Conservation (phyloP, 75 land plant species). For the Chamaecyparis obtusa region DNA sequence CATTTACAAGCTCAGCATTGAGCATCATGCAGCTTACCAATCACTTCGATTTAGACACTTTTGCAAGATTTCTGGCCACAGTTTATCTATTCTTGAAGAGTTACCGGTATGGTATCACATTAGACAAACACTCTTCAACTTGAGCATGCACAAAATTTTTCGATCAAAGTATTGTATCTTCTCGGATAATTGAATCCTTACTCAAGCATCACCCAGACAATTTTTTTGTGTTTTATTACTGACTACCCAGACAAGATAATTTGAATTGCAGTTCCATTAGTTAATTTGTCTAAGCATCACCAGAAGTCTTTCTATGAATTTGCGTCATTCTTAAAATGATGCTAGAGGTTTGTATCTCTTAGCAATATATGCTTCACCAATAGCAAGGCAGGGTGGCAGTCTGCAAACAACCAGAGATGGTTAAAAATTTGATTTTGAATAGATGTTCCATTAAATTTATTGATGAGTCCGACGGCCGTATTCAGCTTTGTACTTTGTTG, state of each 20-base stretch:
- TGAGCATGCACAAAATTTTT: background rate
- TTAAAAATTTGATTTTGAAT: no score
- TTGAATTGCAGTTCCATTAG: background rate
- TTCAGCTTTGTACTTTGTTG: no score
- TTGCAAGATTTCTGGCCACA: no score
- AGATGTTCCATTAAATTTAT: no score
- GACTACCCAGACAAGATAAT: background rate
- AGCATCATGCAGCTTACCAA: no score
- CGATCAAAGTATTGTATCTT: background rate
- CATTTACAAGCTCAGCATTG: no score
- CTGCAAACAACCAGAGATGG: no score
- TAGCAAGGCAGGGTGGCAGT: background rate
- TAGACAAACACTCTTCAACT: background rate
- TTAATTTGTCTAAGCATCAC: background rate
- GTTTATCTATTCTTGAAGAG: no score
- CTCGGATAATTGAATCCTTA: background rate
- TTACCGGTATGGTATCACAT: no score
- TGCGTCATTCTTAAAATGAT: background rate
- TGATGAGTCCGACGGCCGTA: no score
- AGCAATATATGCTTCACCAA: background rate
- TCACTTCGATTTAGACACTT: no score
- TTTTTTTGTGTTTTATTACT: background rate
- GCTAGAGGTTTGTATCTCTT: background rate
- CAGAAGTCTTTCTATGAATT: background rate
- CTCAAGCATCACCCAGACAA: background rate